Base-by-base conservation (phyloP, 805 yeast species). In the Hanseniaspora lindneri region DNA sequence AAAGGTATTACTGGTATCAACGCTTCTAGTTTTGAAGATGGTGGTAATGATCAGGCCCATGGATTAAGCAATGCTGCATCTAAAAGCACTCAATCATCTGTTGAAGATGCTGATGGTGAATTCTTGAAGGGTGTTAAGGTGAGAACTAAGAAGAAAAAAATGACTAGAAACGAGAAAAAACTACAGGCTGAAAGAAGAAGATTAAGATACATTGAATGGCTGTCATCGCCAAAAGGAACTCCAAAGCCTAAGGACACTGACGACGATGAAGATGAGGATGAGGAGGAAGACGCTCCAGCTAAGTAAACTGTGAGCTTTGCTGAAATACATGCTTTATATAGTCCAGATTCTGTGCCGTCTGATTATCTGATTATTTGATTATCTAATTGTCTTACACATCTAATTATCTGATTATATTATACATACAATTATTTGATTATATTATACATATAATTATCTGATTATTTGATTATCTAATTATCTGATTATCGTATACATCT, bases 81-180 rank as follows among this genome's bases (percentile, higher is more conserved):
- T 2, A 67, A 75, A 16, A 59, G 72, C 8, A 66, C 70, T 24
- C 61, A 65, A 13, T 69, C 72, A 8, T 30, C 49, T 46, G 49
- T 46, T 39, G 49, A 46, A 46, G 69, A 59, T 50, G 73, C 72
- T 55, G 84, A 84, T 55, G 87, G 83, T 60, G 95, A 83, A 58
- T 87, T 96, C 34, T 97, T 97, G 11, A 94, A 95, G 41, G 84
- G 92, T 66, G 88, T 89, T 68, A 89, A 89, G 75, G 86, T 92
- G 51, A 83, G 84, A 67, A 73, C 73, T 61, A 81, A 85, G 75
- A 88, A 87, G 84, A 92, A 84, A 89, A 88, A 87, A 78, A 70
- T 92, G 78, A 92, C 97, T 25, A 80, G 98, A 76, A 89, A 89
- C 63, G 96, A 89, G 60, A 79, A 85, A 80, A 89, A 89, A 70